Evolutionary conservation across 768 basidiomycete genomes (phyloP).

Genomic region (Rossbeevera mucosa): DNA sequence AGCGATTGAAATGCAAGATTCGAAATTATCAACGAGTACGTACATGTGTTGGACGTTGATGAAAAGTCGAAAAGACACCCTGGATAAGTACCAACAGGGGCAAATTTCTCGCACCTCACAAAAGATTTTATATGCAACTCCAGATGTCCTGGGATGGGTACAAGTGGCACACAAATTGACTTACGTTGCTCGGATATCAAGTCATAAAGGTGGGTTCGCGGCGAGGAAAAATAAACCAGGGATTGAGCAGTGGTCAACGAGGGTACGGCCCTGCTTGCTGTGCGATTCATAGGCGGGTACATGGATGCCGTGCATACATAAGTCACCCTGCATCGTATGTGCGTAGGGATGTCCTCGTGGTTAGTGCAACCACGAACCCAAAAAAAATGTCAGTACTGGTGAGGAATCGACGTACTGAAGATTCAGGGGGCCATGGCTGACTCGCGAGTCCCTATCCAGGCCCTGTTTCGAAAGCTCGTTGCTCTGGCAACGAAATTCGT

Average conservation of each 20-base stretch:
- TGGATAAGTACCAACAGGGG: conserved; percentile 4
- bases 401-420: conserved; percentile 15
- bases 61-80: conserved; percentile 7
- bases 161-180: not conserved
- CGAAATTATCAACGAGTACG: conserved; percentile 9
- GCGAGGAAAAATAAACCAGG: conserved; percentile 6
- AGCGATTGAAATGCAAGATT: conserved; percentile 5
- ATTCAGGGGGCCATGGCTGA: conserved; percentile 14
- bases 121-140: conserved; percentile 5
- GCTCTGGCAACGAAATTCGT: conserved; percentile 20
- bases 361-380: conserved; percentile 18
- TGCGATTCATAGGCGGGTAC: conserved; percentile 12
- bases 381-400: conserved; percentile 28
- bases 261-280: conserved; percentile 20
- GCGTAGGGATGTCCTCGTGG: conserved; percentile 22
- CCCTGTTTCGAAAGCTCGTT: conserved; percentile 22
- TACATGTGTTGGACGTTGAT: conserved; percentile 5
- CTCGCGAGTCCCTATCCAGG: conserved; percentile 12
- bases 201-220: conserved; percentile 14
- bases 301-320: conserved; percentile 21
- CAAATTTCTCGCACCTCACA: conserved; percentile 2
- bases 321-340: conserved; percentile 15
- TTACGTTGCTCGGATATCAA: conserved; percentile 16
- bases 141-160: not conserved
- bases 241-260: conserved; percentile 11